These are phyloP conservation scores for Tylopilus felleus DNA, from an alignment of 768 basidiomycete genomes.

Conservation along the genomic window DNA sequence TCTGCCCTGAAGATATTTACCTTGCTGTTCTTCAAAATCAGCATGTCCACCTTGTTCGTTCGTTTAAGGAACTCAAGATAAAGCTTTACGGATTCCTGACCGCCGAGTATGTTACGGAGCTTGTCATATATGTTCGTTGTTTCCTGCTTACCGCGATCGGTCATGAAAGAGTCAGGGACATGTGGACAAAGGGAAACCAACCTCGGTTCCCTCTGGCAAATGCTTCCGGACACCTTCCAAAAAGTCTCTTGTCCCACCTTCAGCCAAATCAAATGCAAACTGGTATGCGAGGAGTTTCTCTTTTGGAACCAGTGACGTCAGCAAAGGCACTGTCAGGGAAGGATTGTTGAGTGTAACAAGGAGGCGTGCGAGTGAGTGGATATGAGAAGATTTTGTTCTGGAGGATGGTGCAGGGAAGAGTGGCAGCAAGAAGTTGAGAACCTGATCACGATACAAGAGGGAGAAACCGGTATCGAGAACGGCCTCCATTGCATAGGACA, in stretches of 20 bases:
- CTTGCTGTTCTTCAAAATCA: conserved; percentile 91
- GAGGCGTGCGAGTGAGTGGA: conserved; percentile 81
- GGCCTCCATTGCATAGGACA: conserved; percentile 91
- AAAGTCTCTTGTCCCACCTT: conserved; percentile 93
- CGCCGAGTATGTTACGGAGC: conserved; percentile 78
- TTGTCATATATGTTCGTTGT: conserved; percentile 67
- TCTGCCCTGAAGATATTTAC: conserved; percentile 35
- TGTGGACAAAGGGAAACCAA: conserved; percentile 30
- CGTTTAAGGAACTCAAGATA: conserved; percentile 95
- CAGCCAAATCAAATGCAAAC: conserved; percentile 92
- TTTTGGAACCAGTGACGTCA: conserved; percentile 66
- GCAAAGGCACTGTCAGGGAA: conserved; percentile 69
- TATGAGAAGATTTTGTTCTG: conserved; percentile 70
- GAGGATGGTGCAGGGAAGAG: conserved; percentile 77
- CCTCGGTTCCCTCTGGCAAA: conserved; percentile 66
- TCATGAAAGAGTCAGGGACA: conserved; percentile 3
- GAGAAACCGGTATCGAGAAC: conserved; percentile 88
- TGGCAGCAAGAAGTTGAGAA: conserved; percentile 75
- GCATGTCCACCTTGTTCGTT: conserved; percentile 89
- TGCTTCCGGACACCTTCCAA: conserved; percentile 69
- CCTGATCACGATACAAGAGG: conserved; percentile 78
- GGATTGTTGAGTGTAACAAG: conserved; percentile 85
- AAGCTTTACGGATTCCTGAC: conserved; percentile 87
- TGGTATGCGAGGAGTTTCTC: conserved; percentile 87
- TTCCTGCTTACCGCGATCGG: conserved; percentile 37